Percentiles rank a stretch among this genome's conserved stretches.
These are phyloP conservation scores for Leishmania mexicana DNA, from an alignment of 208 protist species.

Conservation along the genomic window DNA sequence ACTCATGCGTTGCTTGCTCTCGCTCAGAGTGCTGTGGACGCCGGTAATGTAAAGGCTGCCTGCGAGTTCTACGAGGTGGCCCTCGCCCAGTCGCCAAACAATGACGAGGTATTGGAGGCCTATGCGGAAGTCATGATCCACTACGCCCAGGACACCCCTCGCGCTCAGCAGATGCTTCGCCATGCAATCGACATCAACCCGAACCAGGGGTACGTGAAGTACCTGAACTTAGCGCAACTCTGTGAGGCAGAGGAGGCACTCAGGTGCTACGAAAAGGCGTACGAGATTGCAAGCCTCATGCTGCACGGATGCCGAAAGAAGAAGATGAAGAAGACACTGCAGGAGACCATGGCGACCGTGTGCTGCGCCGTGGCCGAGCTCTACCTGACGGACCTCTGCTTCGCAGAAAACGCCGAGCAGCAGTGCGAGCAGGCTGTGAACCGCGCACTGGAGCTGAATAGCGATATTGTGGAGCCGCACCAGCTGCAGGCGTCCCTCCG, in stretches of 20 bases:
- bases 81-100: constrained; percentile 71
- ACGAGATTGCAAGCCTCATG: constrained; percentile 65
- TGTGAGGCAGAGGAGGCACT: constrained; percentile 77
- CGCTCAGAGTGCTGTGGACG: constrained; percentile 85
- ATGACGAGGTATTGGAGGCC: constrained; percentile 90
- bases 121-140: constrained; percentile 93
- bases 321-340: constrained; percentile 47
- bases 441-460: constrained; percentile 53
- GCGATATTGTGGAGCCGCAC: constrained; percentile 77
- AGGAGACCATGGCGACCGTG: constrained; percentile 82
- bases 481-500: constrained; percentile 84
- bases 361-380: constrained; percentile 92
- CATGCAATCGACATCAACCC: constrained; percentile 88
- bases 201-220: constrained; percentile 87
- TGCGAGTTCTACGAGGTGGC: constrained; percentile 89
- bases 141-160: constrained; percentile 61
- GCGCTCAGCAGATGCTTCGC: constrained; percentile 82
- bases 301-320: constrained; percentile 59
- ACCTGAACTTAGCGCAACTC: constrained; percentile 91
- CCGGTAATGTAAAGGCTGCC: constrained; percentile 81
- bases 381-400: constrained; percentile 91
- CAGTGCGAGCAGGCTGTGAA: constrained; percentile 72
- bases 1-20: constrained; percentile 70
- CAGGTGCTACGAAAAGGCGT: constrained; percentile 80
- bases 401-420: constrained; percentile 79